phyloP scores from a whole-genome alignment of 495 filamentous ascomycete genomes.

The Opeltia flavorubescens region DNA sequence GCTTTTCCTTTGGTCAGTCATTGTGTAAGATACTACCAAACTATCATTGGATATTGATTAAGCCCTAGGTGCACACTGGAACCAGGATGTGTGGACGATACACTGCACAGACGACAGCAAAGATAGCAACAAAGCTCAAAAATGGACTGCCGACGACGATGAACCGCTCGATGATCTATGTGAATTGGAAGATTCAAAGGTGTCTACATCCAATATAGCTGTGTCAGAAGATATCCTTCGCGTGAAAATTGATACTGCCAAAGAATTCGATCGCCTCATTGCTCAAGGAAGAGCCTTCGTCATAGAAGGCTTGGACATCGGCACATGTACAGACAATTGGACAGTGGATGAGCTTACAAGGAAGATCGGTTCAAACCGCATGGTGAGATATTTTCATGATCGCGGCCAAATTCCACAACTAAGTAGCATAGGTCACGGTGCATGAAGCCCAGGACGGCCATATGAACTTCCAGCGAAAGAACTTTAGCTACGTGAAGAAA shows the following conservation, averaged over 20 bases:
- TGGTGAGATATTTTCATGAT: conserved; percentile 30
- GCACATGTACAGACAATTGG: conserved; percentile 54
- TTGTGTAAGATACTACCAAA: conserved; percentile 45
- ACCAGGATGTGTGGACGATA: conserved; percentile 16
- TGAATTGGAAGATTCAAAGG: not conserved
- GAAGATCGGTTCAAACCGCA: conserved; percentile 47
- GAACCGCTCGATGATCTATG: not conserved
- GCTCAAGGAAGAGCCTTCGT: conserved; percentile 47
- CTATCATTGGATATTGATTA: not conserved
- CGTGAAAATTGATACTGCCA: conserved; percentile 25
- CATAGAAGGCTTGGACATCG: conserved; percentile 50
- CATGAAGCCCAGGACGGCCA: conserved; percentile 47
- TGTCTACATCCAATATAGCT: not conserved
- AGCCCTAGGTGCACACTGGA: conserved; percentile 18
- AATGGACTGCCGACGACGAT: not conserved
- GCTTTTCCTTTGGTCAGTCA: conserved; percentile 74
- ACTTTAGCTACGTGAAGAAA: conserved; percentile 63
- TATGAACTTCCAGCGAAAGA: conserved; percentile 74
- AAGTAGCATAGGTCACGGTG: conserved; percentile 45
- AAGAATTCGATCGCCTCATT: conserved; percentile 46
- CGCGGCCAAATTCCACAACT: conserved; percentile 2
- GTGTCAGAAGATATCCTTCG: not conserved
- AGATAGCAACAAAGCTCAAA: not conserved
- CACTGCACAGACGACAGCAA: not conserved
- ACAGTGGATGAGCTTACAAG: conserved; percentile 51